phyloP scores from a whole-genome alignment of 306 rosid species.

The Gleditsia sinensis region DNA sequence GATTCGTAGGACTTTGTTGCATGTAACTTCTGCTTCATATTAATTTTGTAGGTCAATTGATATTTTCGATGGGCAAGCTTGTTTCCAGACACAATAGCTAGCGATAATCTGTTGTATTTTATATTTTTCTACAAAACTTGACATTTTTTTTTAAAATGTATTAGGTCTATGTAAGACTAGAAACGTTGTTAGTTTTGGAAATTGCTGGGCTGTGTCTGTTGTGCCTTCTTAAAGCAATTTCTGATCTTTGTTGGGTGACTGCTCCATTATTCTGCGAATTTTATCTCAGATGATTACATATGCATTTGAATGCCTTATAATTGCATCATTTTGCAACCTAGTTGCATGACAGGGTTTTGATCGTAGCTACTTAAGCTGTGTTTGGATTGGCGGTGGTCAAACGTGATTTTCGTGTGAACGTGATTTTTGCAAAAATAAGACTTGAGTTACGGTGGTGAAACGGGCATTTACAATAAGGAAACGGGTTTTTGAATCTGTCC shows the following conservation, averaged over 20 bases:
- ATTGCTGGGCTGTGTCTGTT: neutral
- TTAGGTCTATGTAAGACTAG: slow-evolving; percentile 35
- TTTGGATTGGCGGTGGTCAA: too few species aligned
- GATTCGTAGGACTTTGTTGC: slow-evolving; percentile 37
- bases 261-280: neutral
- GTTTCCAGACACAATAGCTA: slow-evolving; percentile 26
- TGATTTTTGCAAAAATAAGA: too few species aligned
- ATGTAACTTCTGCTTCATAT: slow-evolving; percentile 28
- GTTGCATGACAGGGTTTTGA: neutral
- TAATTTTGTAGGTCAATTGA: slow-evolving; percentile 34
- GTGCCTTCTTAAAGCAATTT: slow-evolving; percentile 19
- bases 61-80: slow-evolving; percentile 30
- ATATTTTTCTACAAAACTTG: slow-evolving; percentile 28
- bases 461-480: too few species aligned
- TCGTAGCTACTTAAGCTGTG: neutral
- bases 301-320: slow-evolving; percentile 1
- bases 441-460: too few species aligned
- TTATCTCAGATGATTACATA: too few species aligned
- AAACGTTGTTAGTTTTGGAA: slow-evolving; percentile 28
- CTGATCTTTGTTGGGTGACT: slow-evolving; percentile 8
- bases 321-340: neutral
- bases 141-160: slow-evolving; percentile 27
- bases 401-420: too few species aligned
- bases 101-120: slow-evolving; percentile 41
- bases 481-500: too few species aligned